Conservation (phyloP, 768 basidiomycete genomes). For the Agrocybe pediades region DNA sequence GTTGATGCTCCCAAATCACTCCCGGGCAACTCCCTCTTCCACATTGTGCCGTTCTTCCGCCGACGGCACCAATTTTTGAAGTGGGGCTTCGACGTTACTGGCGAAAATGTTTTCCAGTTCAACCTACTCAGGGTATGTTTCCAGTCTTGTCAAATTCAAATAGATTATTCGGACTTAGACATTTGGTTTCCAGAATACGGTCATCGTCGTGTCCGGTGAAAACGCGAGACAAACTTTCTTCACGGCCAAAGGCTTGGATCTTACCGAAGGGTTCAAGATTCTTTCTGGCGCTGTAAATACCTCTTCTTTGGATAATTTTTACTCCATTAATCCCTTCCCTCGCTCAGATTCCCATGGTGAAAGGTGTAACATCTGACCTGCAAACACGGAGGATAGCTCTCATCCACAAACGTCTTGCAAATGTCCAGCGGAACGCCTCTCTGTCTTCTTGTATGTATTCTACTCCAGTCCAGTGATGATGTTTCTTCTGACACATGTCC, state of each 20-base stretch:
- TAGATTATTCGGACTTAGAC: slow-evolving; percentile 8
- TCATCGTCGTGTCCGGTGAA: slow-evolving; percentile 78
- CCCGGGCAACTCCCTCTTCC: slow-evolving; percentile 58
- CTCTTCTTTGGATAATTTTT: slow-evolving; percentile 15
- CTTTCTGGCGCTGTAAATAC: slow-evolving; percentile 73
- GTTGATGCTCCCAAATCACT: slow-evolving; percentile 55
- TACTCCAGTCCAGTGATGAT: not conserved
- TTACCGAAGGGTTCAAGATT: slow-evolving; percentile 79
- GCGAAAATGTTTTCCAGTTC: slow-evolving; percentile 69
- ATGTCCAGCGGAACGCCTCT: slow-evolving; percentile 62
- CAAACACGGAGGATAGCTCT: slow-evolving; percentile 59
- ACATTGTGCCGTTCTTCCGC: slow-evolving; percentile 69
- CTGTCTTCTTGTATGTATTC: slow-evolving; percentile 57
- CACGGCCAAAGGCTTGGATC: slow-evolving; percentile 67
- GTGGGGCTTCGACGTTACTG: slow-evolving; percentile 69
- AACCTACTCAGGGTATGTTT: slow-evolving; percentile 62
- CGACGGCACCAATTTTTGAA: slow-evolving; percentile 72
- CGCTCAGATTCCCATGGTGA: slow-evolving; percentile 71
- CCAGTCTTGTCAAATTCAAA: slow-evolving; percentile 11
- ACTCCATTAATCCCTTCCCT: slow-evolving; percentile 16
- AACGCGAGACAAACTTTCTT: slow-evolving; percentile 70
- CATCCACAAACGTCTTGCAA: slow-evolving; percentile 73
- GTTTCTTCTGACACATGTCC: not conserved
- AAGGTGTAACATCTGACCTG: slow-evolving; percentile 73
- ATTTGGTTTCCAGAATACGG: slow-evolving; percentile 53